Evolutionary conservation across 768 basidiomycete species (phyloP).

Genomic region (Termitomyces bulborhizus): DNA sequence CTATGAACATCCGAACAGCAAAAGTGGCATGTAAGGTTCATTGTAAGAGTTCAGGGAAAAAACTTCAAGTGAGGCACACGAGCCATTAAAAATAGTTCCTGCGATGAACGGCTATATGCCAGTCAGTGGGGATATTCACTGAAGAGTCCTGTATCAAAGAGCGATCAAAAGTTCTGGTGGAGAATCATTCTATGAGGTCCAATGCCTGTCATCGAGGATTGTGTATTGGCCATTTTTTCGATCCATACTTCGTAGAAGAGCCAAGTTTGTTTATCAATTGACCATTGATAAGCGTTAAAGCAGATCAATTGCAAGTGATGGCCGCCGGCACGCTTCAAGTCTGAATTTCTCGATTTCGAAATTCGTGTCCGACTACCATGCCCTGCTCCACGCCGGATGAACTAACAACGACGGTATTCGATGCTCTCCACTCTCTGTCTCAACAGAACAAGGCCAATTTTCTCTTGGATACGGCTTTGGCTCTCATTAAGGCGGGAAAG

Average conservation of each 20-base stretch:
- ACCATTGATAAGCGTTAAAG: no score
- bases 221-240: neutral
- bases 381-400: constrained; percentile 34
- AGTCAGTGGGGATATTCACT: no score
- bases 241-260: no score
- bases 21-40: no score
- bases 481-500: constrained; percentile 45
- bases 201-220: neutral
- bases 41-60: no score
- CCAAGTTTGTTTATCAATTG: no score
- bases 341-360: neutral
- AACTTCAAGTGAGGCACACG: no score
- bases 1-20: no score
- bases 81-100: no score
- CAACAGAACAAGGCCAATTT: constrained; percentile 41
- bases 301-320: neutral
- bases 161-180: neutral
- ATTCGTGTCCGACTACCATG: constrained; percentile 6
- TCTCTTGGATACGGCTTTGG: constrained; percentile 42
- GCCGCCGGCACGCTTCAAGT: neutral
- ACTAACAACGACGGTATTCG: constrained; percentile 43
- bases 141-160: neutral
- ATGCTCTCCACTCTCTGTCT: constrained; percentile 41
- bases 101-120: no score
- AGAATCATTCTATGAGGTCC: neutral